phyloP scores from a whole-genome alignment of 2,329 filamentous ascomycete genomes.

The Aspergillus candidus region DNA sequence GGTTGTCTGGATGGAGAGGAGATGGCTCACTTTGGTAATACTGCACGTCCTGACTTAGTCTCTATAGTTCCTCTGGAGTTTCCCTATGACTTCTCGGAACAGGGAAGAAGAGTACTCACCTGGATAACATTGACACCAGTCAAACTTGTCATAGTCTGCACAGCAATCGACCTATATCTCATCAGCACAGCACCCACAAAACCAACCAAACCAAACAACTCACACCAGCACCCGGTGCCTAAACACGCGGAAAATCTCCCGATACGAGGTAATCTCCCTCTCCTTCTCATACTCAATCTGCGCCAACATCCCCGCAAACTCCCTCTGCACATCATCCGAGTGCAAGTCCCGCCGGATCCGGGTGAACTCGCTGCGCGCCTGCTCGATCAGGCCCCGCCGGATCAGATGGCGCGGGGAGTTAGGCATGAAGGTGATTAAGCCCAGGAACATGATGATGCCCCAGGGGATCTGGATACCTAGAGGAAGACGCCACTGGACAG shows the following conservation, averaged over 20 bases:
- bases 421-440: constrained; percentile 51
- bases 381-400: constrained; percentile 44
- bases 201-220: constrained; percentile 10
- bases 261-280: constrained; percentile 48
- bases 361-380: constrained; percentile 45
- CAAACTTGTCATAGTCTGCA: constrained; percentile 53
- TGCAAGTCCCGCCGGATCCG: constrained; percentile 45
- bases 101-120: constrained; percentile 16
- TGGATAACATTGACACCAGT: constrained; percentile 56
- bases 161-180: constrained; percentile 42
- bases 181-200: constrained; percentile 8
- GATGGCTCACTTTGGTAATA: constrained; percentile 27
- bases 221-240: constrained; percentile 48
- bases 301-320: constrained; percentile 50
- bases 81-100: not conserved
- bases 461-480: constrained; percentile 52
- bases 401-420: constrained; percentile 51
- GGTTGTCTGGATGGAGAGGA: constrained; percentile 1
- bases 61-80: not conserved
- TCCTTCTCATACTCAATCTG: constrained; percentile 55
- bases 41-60: constrained; percentile 7
- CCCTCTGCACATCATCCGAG: constrained; percentile 42
- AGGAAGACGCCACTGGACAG: constrained; percentile 51
- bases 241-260: constrained; percentile 49
- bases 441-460: constrained; percentile 51